Base-by-base conservation (phyloP, 2,329 filamentous ascomycete species). In the Salinomyces thailandicus region DNA sequence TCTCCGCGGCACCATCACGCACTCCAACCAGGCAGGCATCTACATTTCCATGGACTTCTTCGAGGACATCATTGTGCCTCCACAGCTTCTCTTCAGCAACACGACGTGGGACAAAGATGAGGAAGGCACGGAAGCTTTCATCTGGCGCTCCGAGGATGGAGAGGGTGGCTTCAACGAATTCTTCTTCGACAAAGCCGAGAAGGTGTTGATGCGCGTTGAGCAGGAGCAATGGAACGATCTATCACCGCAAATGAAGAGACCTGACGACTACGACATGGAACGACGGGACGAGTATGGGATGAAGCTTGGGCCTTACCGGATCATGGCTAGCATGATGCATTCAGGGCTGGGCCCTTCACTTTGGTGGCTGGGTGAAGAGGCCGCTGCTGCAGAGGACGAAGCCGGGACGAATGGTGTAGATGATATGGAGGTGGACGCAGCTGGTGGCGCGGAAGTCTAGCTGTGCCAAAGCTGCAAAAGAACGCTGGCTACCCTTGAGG, bases 221-320 rank as follows among this genome's bases (percentile, higher is more conserved):
- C 75, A 80, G 34, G 91, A 98, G 62, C 75, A 84, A 47, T 98
- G 91, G 86, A 76, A 85, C 42, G 89, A 96, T 57, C 81, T 93
- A 59, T 79, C 82, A 1, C 89, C 89, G 0, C 77, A 93, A 62
- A 75, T 79, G 28, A 80, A 85, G 77, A 79, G 35, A 75, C 80
- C 39, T 34, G 42, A 41, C 33, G 40, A 51, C 27, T 44, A 28
- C 19, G 41, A 40, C 44, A 42, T 35, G 41, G 38, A 22, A 61
- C 67, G 3, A 73, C 81, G 45, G 69, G 72, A 74, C 33, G 62
- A 69, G 16, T 33, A 36, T 20, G 62, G 69, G 35, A 71, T 77
- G 36, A 75, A 77, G 49, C 72, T 70, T 42, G 77, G 82, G 4
- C 81, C 83, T 1, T 91, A 85, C 64, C 71, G 69, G 44, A 73